A percentile compares a stretch with the other conserved stretches of the same genome.
Evolutionary conservation across 768 basidiomycete species (phyloP).

Genomic region (Mycena metata): DNA sequence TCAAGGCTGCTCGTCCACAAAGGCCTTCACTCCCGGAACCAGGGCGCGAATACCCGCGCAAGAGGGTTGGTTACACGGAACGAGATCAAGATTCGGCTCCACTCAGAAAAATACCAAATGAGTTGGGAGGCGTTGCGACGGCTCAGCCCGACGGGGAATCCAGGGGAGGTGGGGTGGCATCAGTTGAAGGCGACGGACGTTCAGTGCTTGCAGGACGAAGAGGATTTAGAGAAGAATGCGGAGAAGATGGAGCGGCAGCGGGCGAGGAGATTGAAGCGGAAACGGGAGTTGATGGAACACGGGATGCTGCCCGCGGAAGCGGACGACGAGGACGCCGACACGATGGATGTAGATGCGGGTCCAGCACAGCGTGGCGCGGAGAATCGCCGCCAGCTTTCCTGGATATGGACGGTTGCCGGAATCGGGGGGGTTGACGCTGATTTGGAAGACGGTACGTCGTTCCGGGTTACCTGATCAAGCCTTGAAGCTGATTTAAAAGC

Average conservation of each 20-base stretch:
- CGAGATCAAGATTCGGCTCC: slow-evolving; percentile 9
- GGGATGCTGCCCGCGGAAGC: too few species aligned
- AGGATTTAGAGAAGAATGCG: not conserved
- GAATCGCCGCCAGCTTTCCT: not conserved
- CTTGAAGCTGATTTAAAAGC: not conserved
- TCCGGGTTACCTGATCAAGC: too few species aligned
- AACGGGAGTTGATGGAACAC: too few species aligned
- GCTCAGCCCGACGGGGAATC: not conserved
- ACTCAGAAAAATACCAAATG: slow-evolving; percentile 19
- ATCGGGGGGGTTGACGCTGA: not conserved
- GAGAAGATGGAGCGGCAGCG: not conserved
- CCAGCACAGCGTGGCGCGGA: not conserved
- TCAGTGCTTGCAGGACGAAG: not conserved
- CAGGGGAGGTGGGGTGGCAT: not conserved
- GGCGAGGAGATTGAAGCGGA: not conserved
- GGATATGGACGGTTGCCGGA: slow-evolving; percentile 22
- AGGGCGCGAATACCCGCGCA: slow-evolving; percentile 36
- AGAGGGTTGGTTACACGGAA: not conserved
- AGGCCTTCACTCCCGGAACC: slow-evolving; percentile 40
- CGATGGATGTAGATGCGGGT: too few species aligned
- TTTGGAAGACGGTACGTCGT: too few species aligned
- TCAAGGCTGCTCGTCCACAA: slow-evolving; percentile 39
- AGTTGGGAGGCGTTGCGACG: slow-evolving; percentile 1
- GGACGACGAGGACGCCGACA: too few species aligned
- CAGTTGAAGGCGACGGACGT: not conserved